A percentile compares a stretch with the other conserved stretches of the same genome.
Conservation (phyloP, 2,329 filamentous ascomycete species). For the Sporothrix pallida region DNA sequence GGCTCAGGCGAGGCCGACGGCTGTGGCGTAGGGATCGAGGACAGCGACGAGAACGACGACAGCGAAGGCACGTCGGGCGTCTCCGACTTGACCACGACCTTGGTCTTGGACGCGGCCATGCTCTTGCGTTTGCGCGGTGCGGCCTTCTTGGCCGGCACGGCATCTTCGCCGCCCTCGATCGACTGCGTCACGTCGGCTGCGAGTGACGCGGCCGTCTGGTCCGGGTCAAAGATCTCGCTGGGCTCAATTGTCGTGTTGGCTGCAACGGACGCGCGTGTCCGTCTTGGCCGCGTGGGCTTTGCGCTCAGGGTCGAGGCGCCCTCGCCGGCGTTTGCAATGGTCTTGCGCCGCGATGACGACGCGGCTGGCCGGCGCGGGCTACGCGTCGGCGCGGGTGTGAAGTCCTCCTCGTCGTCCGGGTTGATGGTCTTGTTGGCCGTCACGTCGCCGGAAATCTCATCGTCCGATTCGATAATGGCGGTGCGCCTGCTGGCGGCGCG, state of each 20-base stretch:
- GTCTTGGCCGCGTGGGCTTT: constrained; percentile 51
- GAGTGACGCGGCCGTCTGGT: constrained; percentile 48
- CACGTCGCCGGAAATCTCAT: constrained; percentile 66
- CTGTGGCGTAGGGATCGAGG: constrained; percentile 20
- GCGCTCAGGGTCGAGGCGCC: constrained; percentile 38
- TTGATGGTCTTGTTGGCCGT: constrained; percentile 48
- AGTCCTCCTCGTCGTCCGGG: constrained; percentile 72
- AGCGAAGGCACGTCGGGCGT: constrained; percentile 54
- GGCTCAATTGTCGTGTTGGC: constrained; percentile 59
- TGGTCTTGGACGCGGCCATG: constrained; percentile 48
- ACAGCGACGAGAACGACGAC: constrained; percentile 21
- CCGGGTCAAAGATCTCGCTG: constrained; percentile 64
- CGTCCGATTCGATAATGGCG: constrained; percentile 79
- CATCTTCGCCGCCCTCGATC: constrained; percentile 40
- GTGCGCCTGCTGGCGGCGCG: constrained; percentile 67
- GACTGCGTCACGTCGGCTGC: constrained; percentile 40
- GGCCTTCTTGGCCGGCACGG: constrained; percentile 47
- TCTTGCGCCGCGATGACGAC: constrained; percentile 45
- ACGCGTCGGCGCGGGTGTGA: constrained; percentile 72
- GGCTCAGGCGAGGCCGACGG: constrained; percentile 23
- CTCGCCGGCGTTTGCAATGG: constrained; percentile 50
- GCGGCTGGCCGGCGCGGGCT: constrained; percentile 50
- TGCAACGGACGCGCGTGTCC: constrained; percentile 45
- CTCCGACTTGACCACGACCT: constrained; percentile 39
- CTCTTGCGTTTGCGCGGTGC: constrained; percentile 74